A percentile compares a stretch with the other conserved stretches of the same genome.
These are phyloP conservation scores for Porphyra umbilicalis DNA, from an alignment of 31 red algal genomes.

Conservation along the genomic window DNA sequence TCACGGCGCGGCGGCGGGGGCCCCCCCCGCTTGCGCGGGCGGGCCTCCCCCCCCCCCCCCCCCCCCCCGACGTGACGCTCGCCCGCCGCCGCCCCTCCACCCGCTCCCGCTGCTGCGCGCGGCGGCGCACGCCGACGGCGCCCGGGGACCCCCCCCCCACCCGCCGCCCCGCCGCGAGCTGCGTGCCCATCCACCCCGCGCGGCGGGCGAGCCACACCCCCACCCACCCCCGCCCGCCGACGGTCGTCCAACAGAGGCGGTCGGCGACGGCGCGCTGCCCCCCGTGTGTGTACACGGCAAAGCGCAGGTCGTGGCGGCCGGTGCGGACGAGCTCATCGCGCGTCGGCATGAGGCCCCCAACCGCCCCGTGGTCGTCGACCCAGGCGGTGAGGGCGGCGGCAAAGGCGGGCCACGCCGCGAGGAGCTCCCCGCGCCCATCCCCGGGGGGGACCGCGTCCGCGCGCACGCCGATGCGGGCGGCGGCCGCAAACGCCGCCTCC, in stretches of 20 bases:
- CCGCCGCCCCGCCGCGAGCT: not conserved
- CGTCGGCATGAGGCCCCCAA: constrained; percentile 47
- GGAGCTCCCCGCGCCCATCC: constrained; percentile 8
- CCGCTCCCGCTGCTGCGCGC: not conserved
- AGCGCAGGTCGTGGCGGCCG: constrained; percentile 57
- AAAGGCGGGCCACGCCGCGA: constrained; percentile 31
- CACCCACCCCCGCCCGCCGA: not conserved
- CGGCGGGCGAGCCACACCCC: constrained; percentile 17
- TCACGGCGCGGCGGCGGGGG: not conserved
- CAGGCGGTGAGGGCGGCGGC: constrained; percentile 21
- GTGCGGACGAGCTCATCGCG: constrained; percentile 47
- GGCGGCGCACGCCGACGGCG: not conserved
- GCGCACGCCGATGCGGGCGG: constrained; percentile 9
- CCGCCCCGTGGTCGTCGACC: constrained; percentile 27
- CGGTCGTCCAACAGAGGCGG: constrained; percentile 21
- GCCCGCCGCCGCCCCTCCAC: not conserved
- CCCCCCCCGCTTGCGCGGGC: too few species aligned
- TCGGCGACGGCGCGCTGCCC: constrained; percentile 19
- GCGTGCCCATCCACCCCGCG: constrained; percentile 1
- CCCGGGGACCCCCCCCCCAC: not conserved
- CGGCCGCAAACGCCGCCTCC: constrained; percentile 23
- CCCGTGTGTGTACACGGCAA: constrained; percentile 54
- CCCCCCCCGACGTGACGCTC: not conserved
- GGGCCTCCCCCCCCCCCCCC: not conserved
- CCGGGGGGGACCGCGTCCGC: constrained; percentile 19